Conservation (phyloP, 345 rosid genomes). For the Syzygium grande region DNA sequence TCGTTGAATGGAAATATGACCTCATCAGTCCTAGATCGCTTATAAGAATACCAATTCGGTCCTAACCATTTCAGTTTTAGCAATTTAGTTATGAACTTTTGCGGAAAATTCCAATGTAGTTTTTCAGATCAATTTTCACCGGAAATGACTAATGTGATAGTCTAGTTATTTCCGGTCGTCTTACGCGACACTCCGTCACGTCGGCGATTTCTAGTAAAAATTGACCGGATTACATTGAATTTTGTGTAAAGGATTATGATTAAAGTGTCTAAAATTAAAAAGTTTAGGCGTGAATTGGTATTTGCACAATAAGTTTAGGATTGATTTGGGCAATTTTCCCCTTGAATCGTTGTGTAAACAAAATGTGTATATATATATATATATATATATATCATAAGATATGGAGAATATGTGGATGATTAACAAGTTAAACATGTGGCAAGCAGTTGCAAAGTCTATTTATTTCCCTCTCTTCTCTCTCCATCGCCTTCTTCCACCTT, state of each 20-base stretch:
- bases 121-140: not conserved
- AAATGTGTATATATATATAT: not conserved
- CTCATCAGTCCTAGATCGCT: not conserved
- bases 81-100: not conserved
- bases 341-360: not conserved
- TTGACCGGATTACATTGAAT: not conserved
- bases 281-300: rapidly evolving
- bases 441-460: too few species aligned
- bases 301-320: not conserved
- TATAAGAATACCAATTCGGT: too few species aligned
- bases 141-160: rapidly evolving
- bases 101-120: not conserved
- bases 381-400: not conserved
- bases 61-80: not conserved
- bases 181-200: rapidly evolving
- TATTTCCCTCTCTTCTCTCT: too few species aligned
- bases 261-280: not conserved
- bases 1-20: not conserved
- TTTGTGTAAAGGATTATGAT: not conserved
- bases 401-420: not conserved
- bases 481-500: too few species aligned
- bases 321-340: not conserved
- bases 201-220: rapidly evolving
- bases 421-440: not conserved
- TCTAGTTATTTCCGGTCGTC: not conserved